Evolutionary conservation across 2,329 filamentous ascomycete species (phyloP).

Genomic region (Ophiostoma tasmaniense): DNA sequence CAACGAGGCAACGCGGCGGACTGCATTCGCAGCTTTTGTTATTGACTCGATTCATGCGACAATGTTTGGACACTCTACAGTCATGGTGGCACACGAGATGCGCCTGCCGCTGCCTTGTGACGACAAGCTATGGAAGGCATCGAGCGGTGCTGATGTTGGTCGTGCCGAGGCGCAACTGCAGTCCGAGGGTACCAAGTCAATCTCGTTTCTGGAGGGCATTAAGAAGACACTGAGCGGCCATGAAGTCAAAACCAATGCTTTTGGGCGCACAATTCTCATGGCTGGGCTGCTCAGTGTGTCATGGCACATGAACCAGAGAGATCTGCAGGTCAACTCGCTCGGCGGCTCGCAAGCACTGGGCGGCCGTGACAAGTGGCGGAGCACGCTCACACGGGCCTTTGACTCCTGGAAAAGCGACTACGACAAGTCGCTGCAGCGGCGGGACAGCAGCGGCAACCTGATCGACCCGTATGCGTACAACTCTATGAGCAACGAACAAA

Average conservation of each 20-base stretch:
- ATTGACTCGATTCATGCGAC: slow-evolving; percentile 94
- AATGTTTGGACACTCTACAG: slow-evolving; percentile 95
- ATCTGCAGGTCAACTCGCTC: slow-evolving; percentile 82
- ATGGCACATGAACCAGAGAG: slow-evolving; percentile 96
- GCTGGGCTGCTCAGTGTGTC: slow-evolving; percentile 85
- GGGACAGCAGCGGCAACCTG: slow-evolving; percentile 12
- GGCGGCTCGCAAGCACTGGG: slow-evolving; percentile 66
- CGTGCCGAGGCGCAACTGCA: slow-evolving; percentile 72
- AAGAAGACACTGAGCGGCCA: slow-evolving; percentile 84
- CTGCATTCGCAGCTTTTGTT: slow-evolving; percentile 88
- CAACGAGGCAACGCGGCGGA: slow-evolving; percentile 80
- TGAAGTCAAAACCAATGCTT: slow-evolving; percentile 81
- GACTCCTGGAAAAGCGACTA: slow-evolving; percentile 92
- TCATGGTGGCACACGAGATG: slow-evolving; percentile 96
- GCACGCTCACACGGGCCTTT: slow-evolving; percentile 75
- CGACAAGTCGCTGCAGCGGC: slow-evolving; percentile 62
- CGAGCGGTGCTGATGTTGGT: slow-evolving; percentile 76
- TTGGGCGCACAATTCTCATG: slow-evolving; percentile 90
- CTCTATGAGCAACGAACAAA: slow-evolving; percentile 38
- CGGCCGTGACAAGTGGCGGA: slow-evolving; percentile 84
- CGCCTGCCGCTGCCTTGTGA: slow-evolving; percentile 85
- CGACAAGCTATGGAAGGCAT: slow-evolving; percentile 85
- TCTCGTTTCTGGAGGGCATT: slow-evolving; percentile 81
- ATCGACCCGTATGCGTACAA: slow-evolving; percentile 30
- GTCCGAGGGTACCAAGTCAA: slow-evolving; percentile 73